These are phyloP conservation scores for Hypoxylon sp. DNA, from an alignment of 2,329 filamentous ascomycete species.

Conservation along the genomic window DNA sequence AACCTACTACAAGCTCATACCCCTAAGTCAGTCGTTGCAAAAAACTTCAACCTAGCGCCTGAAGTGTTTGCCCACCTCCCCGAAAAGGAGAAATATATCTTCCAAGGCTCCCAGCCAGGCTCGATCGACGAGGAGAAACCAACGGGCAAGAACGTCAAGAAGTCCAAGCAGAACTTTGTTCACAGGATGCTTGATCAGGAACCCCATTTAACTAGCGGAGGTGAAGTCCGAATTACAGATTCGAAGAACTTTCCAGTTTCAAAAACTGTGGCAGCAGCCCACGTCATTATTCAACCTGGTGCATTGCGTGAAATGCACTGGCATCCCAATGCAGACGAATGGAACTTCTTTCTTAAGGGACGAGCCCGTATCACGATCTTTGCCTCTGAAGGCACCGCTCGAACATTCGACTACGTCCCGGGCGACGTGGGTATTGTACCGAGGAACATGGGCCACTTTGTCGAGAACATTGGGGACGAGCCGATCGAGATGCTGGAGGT, in stretches of 20 bases:
- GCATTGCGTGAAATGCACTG: constrained; percentile 85
- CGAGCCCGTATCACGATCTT: constrained; percentile 82
- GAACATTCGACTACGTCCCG: constrained; percentile 81
- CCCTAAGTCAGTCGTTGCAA: constrained; percentile 76
- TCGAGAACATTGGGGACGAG: constrained; percentile 85
- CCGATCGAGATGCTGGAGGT: constrained; percentile 82
- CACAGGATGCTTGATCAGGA: constrained; percentile 79
- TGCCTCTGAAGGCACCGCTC: constrained; percentile 74
- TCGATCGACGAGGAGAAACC: constrained; percentile 76
- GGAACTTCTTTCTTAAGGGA: constrained; percentile 82
- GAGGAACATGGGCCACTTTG: constrained; percentile 82
- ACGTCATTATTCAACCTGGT: constrained; percentile 78
- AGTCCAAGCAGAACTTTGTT: constrained; percentile 76
- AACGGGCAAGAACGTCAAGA: constrained; percentile 70
- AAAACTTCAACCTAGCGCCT: constrained; percentile 81
- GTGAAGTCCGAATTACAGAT: constrained; percentile 79
- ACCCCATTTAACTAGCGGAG: constrained; percentile 75
- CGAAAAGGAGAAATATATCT: constrained; percentile 79
- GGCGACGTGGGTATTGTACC: constrained; percentile 85
- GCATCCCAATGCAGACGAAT: constrained; percentile 84
- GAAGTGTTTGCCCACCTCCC: constrained; percentile 79
- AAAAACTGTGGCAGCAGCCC: constrained; percentile 78
- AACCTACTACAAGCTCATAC: constrained; percentile 68
- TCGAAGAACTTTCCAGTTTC: constrained; percentile 82
- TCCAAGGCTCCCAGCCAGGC: constrained; percentile 75